Evolutionary conservation across 192 early-diverging fungal species (phyloP).

Genomic region (Thamnidium elegans): DNA sequence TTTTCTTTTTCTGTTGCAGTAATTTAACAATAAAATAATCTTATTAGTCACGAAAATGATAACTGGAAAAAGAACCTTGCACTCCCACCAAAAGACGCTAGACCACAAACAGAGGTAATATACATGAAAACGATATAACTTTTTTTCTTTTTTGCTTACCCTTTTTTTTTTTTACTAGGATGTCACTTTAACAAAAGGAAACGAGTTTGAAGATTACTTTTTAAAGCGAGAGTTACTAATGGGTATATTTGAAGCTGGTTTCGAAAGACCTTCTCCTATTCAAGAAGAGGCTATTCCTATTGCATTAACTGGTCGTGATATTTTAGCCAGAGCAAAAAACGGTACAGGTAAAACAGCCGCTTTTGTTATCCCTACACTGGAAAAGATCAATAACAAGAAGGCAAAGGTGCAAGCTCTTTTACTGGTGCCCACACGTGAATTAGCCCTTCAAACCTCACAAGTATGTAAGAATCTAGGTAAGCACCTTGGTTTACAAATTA

Average conservation of each 20-base stretch:
- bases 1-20: no score
- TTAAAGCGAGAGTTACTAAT: constrained; percentile 94
- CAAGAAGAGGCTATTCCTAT: constrained; percentile 99
- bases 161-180: constrained; percentile 44
- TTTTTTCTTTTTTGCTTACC: no score
- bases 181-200: constrained; percentile 98
- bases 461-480: constrained; percentile 97
- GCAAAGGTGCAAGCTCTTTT: constrained; percentile 89
- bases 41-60: constrained; percentile 55
- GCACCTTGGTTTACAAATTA: constrained; percentile 93
- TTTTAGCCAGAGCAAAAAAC: constrained; percentile 97
- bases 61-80: constrained; percentile 76
- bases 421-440: constrained; percentile 94
- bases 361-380: constrained; percentile 94
- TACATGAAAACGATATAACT: not conserved
- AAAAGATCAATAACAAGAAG: constrained; percentile 87
- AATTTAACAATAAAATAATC: not conserved
- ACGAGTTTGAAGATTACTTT: constrained; percentile 99
- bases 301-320: constrained; percentile 91
- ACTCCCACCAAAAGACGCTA: constrained; percentile 81
- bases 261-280: constrained; percentile 96
- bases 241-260: constrained; percentile 99
- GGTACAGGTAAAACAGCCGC: constrained; percentile 97
- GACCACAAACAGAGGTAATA: constrained; percentile 84
- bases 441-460: constrained; percentile 98